A percentile compares a stretch with the other conserved stretches of the same genome.
Conservation (phyloP, 371 early-diverging fungal genomes). For the Mucor sp. region DNA sequence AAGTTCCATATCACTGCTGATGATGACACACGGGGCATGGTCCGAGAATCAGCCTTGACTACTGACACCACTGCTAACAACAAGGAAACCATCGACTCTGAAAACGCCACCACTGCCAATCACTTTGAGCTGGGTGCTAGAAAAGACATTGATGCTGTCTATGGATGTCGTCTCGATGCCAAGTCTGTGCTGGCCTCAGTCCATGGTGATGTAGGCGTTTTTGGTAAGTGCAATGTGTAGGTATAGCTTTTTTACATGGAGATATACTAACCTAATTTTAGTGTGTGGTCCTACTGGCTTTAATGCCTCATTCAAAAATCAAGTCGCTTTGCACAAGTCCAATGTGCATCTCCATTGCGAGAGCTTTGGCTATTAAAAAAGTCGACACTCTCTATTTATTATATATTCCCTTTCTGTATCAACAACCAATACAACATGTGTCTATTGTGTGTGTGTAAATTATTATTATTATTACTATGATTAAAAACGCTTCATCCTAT, state of each 20-base stretch:
- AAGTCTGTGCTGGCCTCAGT: not conserved
- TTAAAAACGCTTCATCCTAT: too few relatives aligned
- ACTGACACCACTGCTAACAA: not conserved
- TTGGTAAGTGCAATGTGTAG: constrained; percentile 30
- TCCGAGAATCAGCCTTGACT: not conserved
- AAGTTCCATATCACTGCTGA: constrained; percentile 22
- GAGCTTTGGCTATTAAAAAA: constrained; percentile 37
- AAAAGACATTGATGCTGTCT: not conserved
- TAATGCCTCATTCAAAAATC: constrained; percentile 37
- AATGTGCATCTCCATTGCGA: constrained; percentile 35
- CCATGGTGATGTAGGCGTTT: constrained; percentile 24
- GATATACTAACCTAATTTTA: constrained; percentile 14
- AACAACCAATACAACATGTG: too few relatives aligned
- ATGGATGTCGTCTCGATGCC: constrained; percentile 14
- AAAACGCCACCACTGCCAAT: not conserved
- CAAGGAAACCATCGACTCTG: not conserved
- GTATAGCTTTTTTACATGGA: too few relatives aligned
- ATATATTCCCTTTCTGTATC: not conserved
- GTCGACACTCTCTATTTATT: too few relatives aligned
- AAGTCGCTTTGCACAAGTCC: constrained; percentile 22
- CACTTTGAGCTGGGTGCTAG: not conserved
- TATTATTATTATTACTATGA: too few relatives aligned
- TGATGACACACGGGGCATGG: not conserved
- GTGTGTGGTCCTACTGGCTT: constrained; percentile 46
- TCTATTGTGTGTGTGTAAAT: too few relatives aligned